Conservation (phyloP, 2,329 filamentous ascomycete genomes). For the Verticillium zaregamsianum region DNA sequence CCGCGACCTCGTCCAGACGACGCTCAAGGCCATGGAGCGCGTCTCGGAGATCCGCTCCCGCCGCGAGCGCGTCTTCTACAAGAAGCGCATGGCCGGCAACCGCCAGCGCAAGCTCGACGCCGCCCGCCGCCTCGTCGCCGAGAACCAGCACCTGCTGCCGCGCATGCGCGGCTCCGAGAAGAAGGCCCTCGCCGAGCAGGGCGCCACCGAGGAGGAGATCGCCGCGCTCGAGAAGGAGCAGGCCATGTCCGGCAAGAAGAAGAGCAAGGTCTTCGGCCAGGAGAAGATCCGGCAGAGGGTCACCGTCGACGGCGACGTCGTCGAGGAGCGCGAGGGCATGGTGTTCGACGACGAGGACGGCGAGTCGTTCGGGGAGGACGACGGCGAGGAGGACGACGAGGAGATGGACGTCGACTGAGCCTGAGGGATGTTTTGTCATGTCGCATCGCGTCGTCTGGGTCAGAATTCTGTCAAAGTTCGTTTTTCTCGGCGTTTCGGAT, state of each 20-base stretch:
- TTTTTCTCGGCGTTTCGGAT: slow-evolving; percentile 1
- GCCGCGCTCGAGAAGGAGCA: slow-evolving; percentile 39
- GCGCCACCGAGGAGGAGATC: slow-evolving; percentile 41
- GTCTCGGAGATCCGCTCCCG: slow-evolving; percentile 79
- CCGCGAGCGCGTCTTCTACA: slow-evolving; percentile 90
- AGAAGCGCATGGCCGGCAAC: slow-evolving; percentile 88
- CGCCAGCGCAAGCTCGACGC: slow-evolving; percentile 73
- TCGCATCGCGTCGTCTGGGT: background rate
- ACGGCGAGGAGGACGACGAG: slow-evolving; percentile 19
- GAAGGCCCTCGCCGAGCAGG: slow-evolving; percentile 49
- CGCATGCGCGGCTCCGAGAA: slow-evolving; percentile 62
- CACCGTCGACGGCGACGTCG: slow-evolving; percentile 29
- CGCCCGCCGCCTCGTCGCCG: slow-evolving; percentile 82
- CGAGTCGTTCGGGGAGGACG: background rate
- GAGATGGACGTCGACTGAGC: slow-evolving; percentile 27
- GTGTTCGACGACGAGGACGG: slow-evolving; percentile 17
- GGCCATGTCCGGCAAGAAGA: slow-evolving; percentile 13
- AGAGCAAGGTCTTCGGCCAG: slow-evolving; percentile 35
- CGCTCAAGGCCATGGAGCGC: slow-evolving; percentile 87
- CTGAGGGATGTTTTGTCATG: background rate
- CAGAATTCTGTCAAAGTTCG: background rate
- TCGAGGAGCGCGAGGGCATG: slow-evolving; percentile 19
- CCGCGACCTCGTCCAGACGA: slow-evolving; percentile 82
- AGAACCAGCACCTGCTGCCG: slow-evolving; percentile 90
- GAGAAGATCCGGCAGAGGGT: slow-evolving; percentile 36